Evolutionary conservation across 2,329 filamentous ascomycete genomes (phyloP), one percentile per base, ranked within the genome.

Genomic region (Pyrenochaeta sp.): DNA sequence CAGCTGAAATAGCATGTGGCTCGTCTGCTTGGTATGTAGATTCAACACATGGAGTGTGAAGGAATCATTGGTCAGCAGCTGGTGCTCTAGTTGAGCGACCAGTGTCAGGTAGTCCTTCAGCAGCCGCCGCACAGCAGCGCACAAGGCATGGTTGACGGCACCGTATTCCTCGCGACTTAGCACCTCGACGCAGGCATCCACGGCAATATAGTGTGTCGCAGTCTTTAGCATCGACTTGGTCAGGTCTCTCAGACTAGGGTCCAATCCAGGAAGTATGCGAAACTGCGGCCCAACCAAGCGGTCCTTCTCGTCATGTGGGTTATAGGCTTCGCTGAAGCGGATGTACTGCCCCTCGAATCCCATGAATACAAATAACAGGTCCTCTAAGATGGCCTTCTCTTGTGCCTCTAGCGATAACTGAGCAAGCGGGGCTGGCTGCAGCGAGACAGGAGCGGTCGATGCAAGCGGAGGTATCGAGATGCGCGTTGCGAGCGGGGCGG

Each of bases 261-360:
- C 95, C 37, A 99, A 82, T 1, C 94, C 94, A 1, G 90, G 84
- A 6, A 91, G 79, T 56, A 97, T 87, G 59, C 87, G 87, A 77
- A 92, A 98, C 9, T 82, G 79, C 1, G 95, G 95, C 0, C 95
- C 95, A 5, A 89, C 84, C 44, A 99, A 81, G 12, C 93, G 87
- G 68, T 96, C 92, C 67, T 94, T 91, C 78, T 99, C 95, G 45
- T 91, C 87, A 2, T 84, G 80, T 0, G 93, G 92, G 64, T 97
- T 88, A 73, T 96, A 98, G 7, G 85, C 85, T 62, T 91, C 90
- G 53, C 85, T 85, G 72, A 92, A 98, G 49, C 91, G 90, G 57
- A 99, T 90, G 72, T 98, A 98, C 74, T 97, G 92, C n/a, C 95
- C 95, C 77, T 99, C 95, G 60, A 92, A 97, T 20, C 95, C 95